These are phyloP conservation scores for Penicillium diatomitis DNA, from an alignment of 495 filamentous ascomycete genomes.

Conservation along the genomic window DNA sequence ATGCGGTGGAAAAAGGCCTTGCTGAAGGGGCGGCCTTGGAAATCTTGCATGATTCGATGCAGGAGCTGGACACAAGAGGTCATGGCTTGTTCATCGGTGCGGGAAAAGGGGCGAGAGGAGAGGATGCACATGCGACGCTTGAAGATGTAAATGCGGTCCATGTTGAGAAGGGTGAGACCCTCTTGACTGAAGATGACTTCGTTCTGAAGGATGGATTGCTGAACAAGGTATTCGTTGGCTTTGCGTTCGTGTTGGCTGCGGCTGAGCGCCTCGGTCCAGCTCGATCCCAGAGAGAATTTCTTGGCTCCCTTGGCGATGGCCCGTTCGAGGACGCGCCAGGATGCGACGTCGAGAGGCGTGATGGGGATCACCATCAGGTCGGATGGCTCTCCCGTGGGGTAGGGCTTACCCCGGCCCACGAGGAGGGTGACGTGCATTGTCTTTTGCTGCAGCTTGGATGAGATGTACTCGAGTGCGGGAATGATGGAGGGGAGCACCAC, in stretches of 20 bases:
- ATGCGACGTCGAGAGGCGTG: conserved; percentile 26
- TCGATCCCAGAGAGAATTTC: conserved; percentile 36
- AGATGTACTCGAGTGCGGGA: conserved; percentile 42
- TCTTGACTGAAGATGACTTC: conserved; percentile 63
- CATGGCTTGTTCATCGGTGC: conserved; percentile 29
- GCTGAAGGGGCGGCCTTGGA: conserved; percentile 46
- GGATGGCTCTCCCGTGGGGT: conserved; percentile 31
- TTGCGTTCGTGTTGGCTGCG: conserved; percentile 30
- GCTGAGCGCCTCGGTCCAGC: conserved; percentile 34
- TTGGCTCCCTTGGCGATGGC: conserved; percentile 31
- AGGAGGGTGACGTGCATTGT: conserved; percentile 41
- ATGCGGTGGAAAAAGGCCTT: conserved; percentile 50
- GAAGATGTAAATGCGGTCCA: conserved; percentile 68
- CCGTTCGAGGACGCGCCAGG: conserved; percentile 31
- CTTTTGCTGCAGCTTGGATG: conserved; percentile 35
- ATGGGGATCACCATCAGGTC: conserved; percentile 40
- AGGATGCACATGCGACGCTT: conserved; percentile 55
- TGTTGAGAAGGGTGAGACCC: conserved; percentile 54
- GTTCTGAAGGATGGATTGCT: conserved; percentile 58
- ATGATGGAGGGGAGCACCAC: conserved; percentile 31
- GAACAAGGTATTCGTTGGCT: conserved; percentile 45
- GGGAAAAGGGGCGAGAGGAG: conserved; percentile 23
- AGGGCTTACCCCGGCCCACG: conserved; percentile 38
- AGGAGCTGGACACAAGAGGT: conserved; percentile 47
- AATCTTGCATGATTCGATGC: conserved; percentile 51